These are phyloP conservation scores for Nidula microcarpa DNA, from an alignment of 768 basidiomycete genomes.

Conservation along the genomic window DNA sequence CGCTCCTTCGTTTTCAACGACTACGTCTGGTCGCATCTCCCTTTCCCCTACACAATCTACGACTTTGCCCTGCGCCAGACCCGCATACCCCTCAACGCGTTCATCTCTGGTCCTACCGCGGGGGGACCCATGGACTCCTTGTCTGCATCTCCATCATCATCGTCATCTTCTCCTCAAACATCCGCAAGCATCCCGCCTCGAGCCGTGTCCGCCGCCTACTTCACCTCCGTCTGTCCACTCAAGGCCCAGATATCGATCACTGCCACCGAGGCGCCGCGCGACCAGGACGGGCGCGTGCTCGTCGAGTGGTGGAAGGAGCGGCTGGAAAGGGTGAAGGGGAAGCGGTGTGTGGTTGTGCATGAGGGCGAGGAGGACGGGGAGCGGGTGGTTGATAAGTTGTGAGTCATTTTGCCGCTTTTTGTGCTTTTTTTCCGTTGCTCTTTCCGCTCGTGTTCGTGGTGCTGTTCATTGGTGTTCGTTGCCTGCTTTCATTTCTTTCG, in stretches of 20 bases:
- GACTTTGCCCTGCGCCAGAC: conserved; percentile 49
- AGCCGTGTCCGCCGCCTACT: conserved; percentile 47
- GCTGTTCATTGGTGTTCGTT: too few relatives aligned
- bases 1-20: conserved; percentile 62
- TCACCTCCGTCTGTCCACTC: conserved; percentile 42
- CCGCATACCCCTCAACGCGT: conserved; percentile 54
- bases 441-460: too few relatives aligned
- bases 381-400: too few relatives aligned
- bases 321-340: not conserved
- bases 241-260: conserved; percentile 13
- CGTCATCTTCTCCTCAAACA: conserved; percentile 1
- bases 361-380: not conserved
- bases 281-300: conserved; percentile 36
- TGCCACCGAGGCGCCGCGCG: conserved; percentile 24
- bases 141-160: not conserved
- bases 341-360: not conserved
- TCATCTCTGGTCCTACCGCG: conserved; percentile 53
- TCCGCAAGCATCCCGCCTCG: not conserved
- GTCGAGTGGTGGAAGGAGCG: conserved; percentile 47
- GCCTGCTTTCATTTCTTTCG: too few relatives aligned
- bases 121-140: conserved; percentile 34
- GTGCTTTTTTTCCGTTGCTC: too few relatives aligned
- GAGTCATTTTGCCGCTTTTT: too few relatives aligned
- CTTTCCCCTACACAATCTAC: conserved; percentile 52
- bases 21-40: conserved; percentile 55